Percentiles rank a stretch among this genome's conserved stretches.
Evolutionary conservation across 2,329 filamentous ascomycete genomes (phyloP).

Genomic region (Ascochyta clinopodiicola): DNA sequence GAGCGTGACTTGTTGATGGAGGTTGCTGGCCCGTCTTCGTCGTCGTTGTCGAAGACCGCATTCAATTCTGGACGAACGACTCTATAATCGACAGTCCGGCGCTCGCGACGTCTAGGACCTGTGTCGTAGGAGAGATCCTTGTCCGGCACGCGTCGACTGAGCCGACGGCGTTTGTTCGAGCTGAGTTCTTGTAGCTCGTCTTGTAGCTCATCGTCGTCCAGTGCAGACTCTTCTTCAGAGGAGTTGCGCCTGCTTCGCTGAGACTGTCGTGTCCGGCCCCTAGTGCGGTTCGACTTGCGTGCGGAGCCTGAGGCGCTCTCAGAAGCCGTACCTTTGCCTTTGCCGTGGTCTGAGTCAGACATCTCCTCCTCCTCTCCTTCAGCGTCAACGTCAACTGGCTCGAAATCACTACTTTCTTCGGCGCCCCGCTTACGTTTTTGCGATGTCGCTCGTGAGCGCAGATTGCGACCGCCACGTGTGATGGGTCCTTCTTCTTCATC

Average conservation of each 20-base stretch:
- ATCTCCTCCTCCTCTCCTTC: conserved; percentile 62
- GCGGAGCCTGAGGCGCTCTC: conserved; percentile 50
- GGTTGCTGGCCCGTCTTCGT: conserved; percentile 70
- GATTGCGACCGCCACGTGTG: conserved; percentile 53
- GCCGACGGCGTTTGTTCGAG: conserved; percentile 54
- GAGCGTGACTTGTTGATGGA: conserved; percentile 72
- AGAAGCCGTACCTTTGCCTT: conserved; percentile 48
- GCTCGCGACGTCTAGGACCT: conserved; percentile 67
- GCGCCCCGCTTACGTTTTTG: conserved; percentile 48
- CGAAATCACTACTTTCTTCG: conserved; percentile 69
- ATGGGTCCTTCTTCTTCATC: conserved; percentile 66
- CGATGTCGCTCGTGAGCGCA: conserved; percentile 39
- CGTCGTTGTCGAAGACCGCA: conserved; percentile 77
- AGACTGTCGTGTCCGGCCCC: conserved; percentile 53
- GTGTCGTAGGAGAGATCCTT: conserved; percentile 60
- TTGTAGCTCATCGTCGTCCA: conserved; percentile 56
- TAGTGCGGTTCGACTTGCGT: conserved; percentile 60
- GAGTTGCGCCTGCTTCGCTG: conserved; percentile 55
- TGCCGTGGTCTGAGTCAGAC: conserved; percentile 58
- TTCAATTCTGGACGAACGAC: conserved; percentile 77
- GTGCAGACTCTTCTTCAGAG: conserved; percentile 56
- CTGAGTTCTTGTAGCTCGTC: conserved; percentile 66
- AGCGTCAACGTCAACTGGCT: conserved; percentile 64
- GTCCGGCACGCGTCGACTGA: conserved; percentile 40
- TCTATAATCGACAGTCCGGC: conserved; percentile 78